phyloP scores from a whole-genome alignment of 2,329 filamentous ascomycete species.

The Scytalidium lignicola region DNA sequence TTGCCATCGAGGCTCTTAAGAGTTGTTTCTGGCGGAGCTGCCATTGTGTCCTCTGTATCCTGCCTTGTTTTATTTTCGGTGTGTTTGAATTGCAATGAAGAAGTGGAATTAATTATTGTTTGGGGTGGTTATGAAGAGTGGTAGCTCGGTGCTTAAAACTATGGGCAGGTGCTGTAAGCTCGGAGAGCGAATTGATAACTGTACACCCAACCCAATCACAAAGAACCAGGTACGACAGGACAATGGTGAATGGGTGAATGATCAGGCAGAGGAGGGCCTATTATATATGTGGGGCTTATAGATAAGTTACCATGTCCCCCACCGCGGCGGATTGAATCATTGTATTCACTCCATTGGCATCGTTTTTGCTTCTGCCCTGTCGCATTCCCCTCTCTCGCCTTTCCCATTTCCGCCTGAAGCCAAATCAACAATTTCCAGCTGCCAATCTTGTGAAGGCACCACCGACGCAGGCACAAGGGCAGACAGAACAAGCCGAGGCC shows the following conservation, averaged over 20 bases:
- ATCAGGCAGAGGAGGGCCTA: not conserved
- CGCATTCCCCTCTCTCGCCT: not conserved
- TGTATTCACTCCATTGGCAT: too few species aligned
- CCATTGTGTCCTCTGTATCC: constrained; percentile 43
- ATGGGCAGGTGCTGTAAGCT: too few species aligned
- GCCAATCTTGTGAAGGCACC: too few species aligned
- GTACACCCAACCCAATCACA: too few species aligned
- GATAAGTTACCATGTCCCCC: too few species aligned
- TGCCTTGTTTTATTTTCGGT: not conserved
- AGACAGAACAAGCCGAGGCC: not conserved
- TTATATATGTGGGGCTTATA: not conserved
- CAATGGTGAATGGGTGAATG: too few species aligned
- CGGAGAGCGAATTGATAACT: too few species aligned
- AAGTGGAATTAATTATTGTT: not conserved
- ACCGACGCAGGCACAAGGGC: not conserved
- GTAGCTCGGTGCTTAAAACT: too few species aligned
- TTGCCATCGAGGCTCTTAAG: constrained; percentile 47
- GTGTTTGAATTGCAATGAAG: not conserved
- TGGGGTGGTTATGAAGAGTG: not conserved
- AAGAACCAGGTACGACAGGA: too few species aligned
- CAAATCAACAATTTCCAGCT: not conserved
- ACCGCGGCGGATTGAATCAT: too few species aligned
- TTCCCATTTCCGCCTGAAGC: not conserved
- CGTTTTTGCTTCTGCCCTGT: too few species aligned
- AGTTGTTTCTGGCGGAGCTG: constrained; percentile 46